phyloP scores from a whole-genome alignment of 495 filamentous ascomycete species.

The Beverwykella pulmonaria region DNA sequence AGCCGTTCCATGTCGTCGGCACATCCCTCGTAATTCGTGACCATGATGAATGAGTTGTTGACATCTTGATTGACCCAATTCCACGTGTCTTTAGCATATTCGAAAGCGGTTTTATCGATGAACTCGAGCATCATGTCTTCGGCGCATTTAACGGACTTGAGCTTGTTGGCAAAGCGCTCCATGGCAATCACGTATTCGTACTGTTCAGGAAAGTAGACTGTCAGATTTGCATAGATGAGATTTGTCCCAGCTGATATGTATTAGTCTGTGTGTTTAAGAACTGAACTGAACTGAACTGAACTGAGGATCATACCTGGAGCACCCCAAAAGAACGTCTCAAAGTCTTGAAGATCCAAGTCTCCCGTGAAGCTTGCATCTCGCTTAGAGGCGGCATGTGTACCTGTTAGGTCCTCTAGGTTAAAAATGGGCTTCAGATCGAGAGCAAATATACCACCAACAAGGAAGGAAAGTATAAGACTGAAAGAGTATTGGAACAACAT shows the following conservation, averaged over 20 bases:
- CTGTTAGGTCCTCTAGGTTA: neutral
- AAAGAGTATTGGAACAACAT: conserved; percentile 7
- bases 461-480: neutral
- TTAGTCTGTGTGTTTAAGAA: neutral
- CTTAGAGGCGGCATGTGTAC: conserved; percentile 2
- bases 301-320: conserved; percentile 12
- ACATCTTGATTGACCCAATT: conserved; percentile 32
- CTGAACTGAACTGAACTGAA: no score
- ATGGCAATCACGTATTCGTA: conserved; percentile 25
- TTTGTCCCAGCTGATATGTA: conserved; percentile 8
- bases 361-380: conserved; percentile 23
- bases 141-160: conserved; percentile 28
- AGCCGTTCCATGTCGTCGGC: conserved; percentile 16
- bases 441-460: conserved; percentile 1
- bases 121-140: conserved; percentile 33
- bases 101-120: conserved; percentile 21
- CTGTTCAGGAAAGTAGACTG: conserved; percentile 24
- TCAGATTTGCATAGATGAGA: conserved; percentile 24
- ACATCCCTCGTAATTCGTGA: conserved; percentile 23
- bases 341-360: conserved; percentile 25
- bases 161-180: conserved; percentile 25
- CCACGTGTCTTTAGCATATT: conserved; percentile 21
- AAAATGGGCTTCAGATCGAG: conserved; percentile 12
- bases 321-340: conserved; percentile 27
- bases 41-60: conserved; percentile 31